Evolutionary conservation across 495 filamentous ascomycete genomes (phyloP).

Genomic region (Evernia prunastri): DNA sequence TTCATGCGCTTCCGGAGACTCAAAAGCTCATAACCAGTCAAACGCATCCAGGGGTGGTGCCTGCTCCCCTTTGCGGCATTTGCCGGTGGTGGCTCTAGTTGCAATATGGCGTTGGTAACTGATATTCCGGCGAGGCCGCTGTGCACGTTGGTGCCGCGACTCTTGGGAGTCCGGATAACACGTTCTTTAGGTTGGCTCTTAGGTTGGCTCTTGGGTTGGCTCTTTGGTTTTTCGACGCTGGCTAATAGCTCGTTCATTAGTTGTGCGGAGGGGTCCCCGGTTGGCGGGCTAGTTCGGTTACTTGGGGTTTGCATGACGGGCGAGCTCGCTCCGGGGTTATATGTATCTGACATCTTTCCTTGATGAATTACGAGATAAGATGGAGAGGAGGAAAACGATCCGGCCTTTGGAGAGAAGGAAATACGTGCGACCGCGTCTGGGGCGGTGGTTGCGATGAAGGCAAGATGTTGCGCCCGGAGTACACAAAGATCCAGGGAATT

Average conservation of each 20-base stretch:
- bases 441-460: not conserved
- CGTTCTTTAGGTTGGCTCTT: not conserved
- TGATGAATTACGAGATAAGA: not conserved
- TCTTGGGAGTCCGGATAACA: slow-evolving; percentile 4
- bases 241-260: not conserved
- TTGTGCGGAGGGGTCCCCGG: not conserved
- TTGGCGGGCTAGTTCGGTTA: not conserved
- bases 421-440: slow-evolving; percentile 1
- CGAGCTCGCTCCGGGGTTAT: not conserved
- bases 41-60: slow-evolving; percentile 8
- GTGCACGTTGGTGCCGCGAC: slow-evolving; percentile 13
- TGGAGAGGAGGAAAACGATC: no score
- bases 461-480: not conserved
- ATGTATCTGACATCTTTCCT: not conserved
- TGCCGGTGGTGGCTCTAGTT: slow-evolving; percentile 1
- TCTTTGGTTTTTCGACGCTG: slow-evolving; percentile 5
- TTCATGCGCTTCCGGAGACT: slow-evolving; percentile 16
- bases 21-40: slow-evolving; percentile 14
- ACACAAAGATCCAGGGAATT: not conserved
- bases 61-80: slow-evolving; percentile 5
- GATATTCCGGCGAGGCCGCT: slow-evolving; percentile 9
- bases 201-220: not conserved
- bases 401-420: not conserved
- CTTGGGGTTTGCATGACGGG: slow-evolving; percentile 1
- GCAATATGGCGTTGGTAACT: slow-evolving; percentile 11